These are phyloP conservation scores for Talaromyces thailandensis DNA, from an alignment of 495 filamentous ascomycete genomes.

Conservation along the genomic window DNA sequence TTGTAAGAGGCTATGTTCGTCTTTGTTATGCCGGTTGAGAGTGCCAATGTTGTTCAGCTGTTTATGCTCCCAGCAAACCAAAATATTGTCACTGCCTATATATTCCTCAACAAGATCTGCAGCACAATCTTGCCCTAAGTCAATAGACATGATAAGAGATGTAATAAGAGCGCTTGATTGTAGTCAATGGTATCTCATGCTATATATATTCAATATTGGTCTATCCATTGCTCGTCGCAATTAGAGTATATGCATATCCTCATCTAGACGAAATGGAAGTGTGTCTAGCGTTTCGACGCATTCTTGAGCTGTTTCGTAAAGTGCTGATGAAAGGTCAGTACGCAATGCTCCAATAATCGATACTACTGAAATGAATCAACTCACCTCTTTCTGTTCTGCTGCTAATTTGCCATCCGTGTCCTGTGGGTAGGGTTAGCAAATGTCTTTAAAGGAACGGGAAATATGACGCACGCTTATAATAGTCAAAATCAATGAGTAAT, in stretches of 20 bases:
- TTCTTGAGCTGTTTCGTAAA: constrained; percentile 38
- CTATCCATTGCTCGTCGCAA: neutral
- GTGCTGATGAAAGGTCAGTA: constrained; percentile 21
- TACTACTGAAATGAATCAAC: neutral
- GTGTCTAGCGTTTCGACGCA: constrained; percentile 22
- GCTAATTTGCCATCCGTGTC: constrained; percentile 76
- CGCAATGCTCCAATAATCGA: neutral
- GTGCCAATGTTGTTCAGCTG: neutral
- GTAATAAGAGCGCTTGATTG: neutral
- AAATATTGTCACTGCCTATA: too few species aligned
- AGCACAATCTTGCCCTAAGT: too few species aligned
- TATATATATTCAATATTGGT: neutral
- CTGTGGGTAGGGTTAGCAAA: constrained; percentile 18
- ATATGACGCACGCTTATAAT: constrained; percentile 56
- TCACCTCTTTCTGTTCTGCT: constrained; percentile 54
- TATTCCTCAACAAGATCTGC: too few species aligned
- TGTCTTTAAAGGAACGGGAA: neutral
- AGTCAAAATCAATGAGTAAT: constrained; percentile 84
- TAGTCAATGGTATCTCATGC: neutral
- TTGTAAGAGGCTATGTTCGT: neutral
- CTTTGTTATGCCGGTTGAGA: neutral
- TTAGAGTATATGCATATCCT: neutral
- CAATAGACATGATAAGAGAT: neutral
- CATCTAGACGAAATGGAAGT: neutral
- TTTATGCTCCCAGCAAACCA: constrained; percentile 17